phyloP scores from a whole-genome alignment of 768 basidiomycete species.

The Mycena haematopus region DNA sequence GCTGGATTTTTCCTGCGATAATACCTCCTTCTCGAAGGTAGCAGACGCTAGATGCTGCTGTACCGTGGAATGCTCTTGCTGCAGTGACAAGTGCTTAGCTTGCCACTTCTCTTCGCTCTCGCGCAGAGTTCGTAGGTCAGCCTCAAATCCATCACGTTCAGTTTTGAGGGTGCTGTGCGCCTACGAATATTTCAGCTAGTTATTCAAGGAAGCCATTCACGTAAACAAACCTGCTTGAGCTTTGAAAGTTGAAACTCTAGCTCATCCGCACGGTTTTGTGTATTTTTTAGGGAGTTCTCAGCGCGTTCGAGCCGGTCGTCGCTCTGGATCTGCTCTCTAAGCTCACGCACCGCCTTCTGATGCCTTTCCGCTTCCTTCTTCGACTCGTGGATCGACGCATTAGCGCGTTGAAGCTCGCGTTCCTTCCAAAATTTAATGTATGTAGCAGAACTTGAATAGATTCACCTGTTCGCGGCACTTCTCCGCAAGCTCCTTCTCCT shows the following conservation, averaged over 20 bases:
- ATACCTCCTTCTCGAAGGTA: conserved; percentile 51
- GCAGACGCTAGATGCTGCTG: conserved; percentile 52
- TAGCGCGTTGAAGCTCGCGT: conserved; percentile 74
- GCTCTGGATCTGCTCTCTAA: conserved; percentile 83
- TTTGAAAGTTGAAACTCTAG: conserved; percentile 84
- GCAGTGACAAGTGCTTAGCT: conserved; percentile 53
- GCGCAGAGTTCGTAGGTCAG: conserved; percentile 47
- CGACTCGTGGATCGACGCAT: conserved; percentile 57
- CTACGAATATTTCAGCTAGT: conserved; percentile 43
- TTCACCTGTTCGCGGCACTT: conserved; percentile 60
- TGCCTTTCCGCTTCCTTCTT: conserved; percentile 60
- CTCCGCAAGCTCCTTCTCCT: conserved; percentile 62
- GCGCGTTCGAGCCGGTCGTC: conserved; percentile 82
- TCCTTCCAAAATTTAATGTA: conserved; percentile 54
- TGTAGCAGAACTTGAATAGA: not conserved
- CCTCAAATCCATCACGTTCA: conserved; percentile 65
- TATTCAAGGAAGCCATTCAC: conserved; percentile 1
- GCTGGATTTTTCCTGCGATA: conserved; percentile 56
- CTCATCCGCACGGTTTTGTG: conserved; percentile 83
- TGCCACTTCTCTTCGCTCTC: conserved; percentile 57
- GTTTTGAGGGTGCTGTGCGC: conserved; percentile 60
- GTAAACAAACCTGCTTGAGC: conserved; percentile 67
- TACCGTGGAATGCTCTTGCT: conserved; percentile 44
- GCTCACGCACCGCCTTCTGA: conserved; percentile 66
- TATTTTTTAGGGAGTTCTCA: conserved; percentile 75